Percentiles rank a stretch among this genome's conserved stretches.
These are phyloP conservation scores for Hypomontagnella monticulosa DNA, from an alignment of 495 filamentous ascomycete genomes.

Conservation along the genomic window DNA sequence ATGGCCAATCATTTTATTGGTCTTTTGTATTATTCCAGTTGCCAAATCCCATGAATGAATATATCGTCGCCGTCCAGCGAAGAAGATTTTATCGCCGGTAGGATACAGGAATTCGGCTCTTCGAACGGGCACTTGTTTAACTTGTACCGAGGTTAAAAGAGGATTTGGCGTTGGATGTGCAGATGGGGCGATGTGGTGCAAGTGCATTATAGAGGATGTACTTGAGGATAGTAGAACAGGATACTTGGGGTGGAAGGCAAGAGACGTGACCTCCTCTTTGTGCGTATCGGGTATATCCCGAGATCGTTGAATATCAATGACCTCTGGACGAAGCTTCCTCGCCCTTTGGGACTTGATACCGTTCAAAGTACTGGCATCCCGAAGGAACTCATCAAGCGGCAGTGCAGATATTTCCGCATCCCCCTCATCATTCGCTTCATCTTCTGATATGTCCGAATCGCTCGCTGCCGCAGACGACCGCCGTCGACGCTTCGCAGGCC, in stretches of 20 bases:
- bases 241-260: slow-evolving; percentile 87
- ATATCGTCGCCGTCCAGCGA: slow-evolving; percentile 85
- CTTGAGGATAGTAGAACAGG: slow-evolving; percentile 91
- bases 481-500: slow-evolving; percentile 64
- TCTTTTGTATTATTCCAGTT: slow-evolving; percentile 81
- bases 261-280: slow-evolving; percentile 80
- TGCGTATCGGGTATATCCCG: slow-evolving; percentile 61
- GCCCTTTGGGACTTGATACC: slow-evolving; percentile 57
- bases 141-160: slow-evolving; percentile 85
- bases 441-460: slow-evolving; percentile 56
- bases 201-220: slow-evolving; percentile 80
- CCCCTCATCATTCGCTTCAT: slow-evolving; percentile 69
- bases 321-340: slow-evolving; percentile 80
- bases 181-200: slow-evolving; percentile 85
- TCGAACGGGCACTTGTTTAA: slow-evolving; percentile 80
- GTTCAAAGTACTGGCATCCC: slow-evolving; percentile 67
- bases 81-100: slow-evolving; percentile 73
- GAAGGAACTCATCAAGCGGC: slow-evolving; percentile 82
- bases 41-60: slow-evolving; percentile 94
- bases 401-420: slow-evolving; percentile 70
- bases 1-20: slow-evolving; percentile 79
- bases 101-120: slow-evolving; percentile 78
- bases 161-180: slow-evolving; percentile 81
- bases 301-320: slow-evolving; percentile 80
- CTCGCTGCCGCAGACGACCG: slow-evolving; percentile 57